phyloP scores from a whole-genome alignment of 208 protist species.

The Herpetomonas samuelpessoai region DNA sequence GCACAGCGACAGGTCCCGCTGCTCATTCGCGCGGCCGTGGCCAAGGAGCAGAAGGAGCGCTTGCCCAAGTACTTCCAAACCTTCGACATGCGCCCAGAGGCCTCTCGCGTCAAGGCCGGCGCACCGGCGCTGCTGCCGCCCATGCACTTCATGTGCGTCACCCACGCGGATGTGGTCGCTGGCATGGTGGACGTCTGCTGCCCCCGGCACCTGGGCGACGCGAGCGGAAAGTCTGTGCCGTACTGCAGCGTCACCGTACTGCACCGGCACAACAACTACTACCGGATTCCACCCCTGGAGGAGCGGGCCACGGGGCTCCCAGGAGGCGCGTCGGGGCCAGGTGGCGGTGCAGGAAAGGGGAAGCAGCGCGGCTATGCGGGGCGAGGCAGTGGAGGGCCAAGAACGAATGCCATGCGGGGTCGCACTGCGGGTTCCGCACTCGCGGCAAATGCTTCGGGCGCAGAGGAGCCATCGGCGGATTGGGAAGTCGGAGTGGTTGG shows the following conservation, averaged over 20 bases:
- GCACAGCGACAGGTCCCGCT: constrained; percentile 26
- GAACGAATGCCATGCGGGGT: background rate
- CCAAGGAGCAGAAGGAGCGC: constrained; percentile 29
- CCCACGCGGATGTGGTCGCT: constrained; percentile 72
- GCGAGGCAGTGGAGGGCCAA: too few species aligned
- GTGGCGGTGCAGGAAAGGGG: background rate
- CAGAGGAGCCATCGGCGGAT: constrained; percentile 18
- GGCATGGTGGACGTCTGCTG: constrained; percentile 65
- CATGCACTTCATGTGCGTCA: constrained; percentile 68
- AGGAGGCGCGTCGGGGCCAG: background rate
- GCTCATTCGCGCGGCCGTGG: constrained; percentile 29
- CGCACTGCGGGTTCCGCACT: constrained; percentile 5
- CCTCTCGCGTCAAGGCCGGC: constrained; percentile 5
- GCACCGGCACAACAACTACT: constrained; percentile 72
- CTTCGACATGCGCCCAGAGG: constrained; percentile 5
- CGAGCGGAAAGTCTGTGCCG: constrained; percentile 60
- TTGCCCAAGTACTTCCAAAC: constrained; percentile 57
- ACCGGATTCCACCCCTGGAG: constrained; percentile 39
- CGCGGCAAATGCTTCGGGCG: constrained; percentile 2
- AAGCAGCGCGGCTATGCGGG: too few species aligned
- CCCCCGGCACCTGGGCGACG: constrained; percentile 42
- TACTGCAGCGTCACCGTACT: constrained; percentile 79
- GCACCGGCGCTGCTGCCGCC: constrained; percentile 57
- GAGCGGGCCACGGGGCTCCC: constrained; percentile 13
- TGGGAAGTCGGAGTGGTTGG: constrained; percentile 52